Base-by-base conservation (phyloP, 2,329 filamentous ascomycete genomes). In the Diaporthe sp. region DNA sequence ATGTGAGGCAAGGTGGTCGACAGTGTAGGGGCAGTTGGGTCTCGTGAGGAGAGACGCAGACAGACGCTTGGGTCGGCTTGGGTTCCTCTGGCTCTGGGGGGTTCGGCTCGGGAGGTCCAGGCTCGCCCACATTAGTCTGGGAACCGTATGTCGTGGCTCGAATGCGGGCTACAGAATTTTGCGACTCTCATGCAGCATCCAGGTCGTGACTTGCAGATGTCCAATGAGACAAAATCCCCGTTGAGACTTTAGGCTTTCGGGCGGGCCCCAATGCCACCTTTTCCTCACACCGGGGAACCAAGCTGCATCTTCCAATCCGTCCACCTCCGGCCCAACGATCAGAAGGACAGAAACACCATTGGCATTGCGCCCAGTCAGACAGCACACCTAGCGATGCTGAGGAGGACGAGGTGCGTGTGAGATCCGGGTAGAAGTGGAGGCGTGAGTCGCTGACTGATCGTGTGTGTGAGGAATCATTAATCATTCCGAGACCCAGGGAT, bases 61-160 rank as follows among this genome's bases (percentile, higher is more conserved):
- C 53, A 31, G 31, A 65, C 51, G 55, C 44, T 76, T 72, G 61
- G 61, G 44, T 49, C 44, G 44, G 61, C 15, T 49, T 65, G 44
- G 53, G 44, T 62, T 72, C 51, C 46, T 57, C 58, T 68, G 72
- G 65, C 57, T 37, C 58, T 57, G 70, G 73, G 73, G 65, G 65
- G 65, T 70, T 70, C 49, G 65, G 73, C 73, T 68, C 70, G 67
- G 62, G 65, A 70, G 78, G 76, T 78, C 78, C 77, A 78, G 79
- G 80, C 80, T 80, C 81, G 79, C 81, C 81, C 81, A 81, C 82
- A 80, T 81, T 83, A 78, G 82, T 79, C 80, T 79, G 80, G 80
- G 80, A 80, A 78, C 78, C 76, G 46, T 80, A 79, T 84, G 83
- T 84, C 83, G 83, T 85, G 83, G 83, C 83, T 84, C 83, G 83